Evolutionary conservation across 495 filamentous ascomycete genomes (phyloP).

Genomic region (Umbilicaria muhlenbergii): DNA sequence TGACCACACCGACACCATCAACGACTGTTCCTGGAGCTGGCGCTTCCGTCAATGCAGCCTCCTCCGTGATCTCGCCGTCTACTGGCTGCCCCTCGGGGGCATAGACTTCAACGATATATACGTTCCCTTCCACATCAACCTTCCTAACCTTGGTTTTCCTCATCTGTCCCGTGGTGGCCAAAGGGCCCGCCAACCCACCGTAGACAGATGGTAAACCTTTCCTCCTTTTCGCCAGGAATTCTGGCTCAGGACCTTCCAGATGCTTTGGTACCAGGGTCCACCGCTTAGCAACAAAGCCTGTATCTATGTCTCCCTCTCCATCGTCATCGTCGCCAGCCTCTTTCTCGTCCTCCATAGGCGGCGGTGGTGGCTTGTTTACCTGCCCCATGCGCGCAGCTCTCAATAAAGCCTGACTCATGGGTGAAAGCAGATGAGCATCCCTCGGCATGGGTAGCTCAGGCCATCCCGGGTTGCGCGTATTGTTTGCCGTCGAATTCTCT

Average conservation of each 20-base stretch:
- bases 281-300: conserved; percentile 24
- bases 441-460: conserved; percentile 63
- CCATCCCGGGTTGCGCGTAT: conserved; percentile 38
- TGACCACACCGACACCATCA: conserved; percentile 45
- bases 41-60: conserved; percentile 27
- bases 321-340: conserved; percentile 35
- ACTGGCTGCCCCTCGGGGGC: conserved; percentile 67
- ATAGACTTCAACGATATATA: conserved; percentile 65
- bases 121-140: conserved; percentile 60
- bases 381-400: conserved; percentile 51
- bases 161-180: conserved; percentile 32
- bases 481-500: conserved; percentile 28
- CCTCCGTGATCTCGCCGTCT: conserved; percentile 62
- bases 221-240: conserved; percentile 76
- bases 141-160: conserved; percentile 64
- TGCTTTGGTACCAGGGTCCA: conserved; percentile 71
- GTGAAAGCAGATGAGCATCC: conserved; percentile 65
- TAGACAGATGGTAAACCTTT: conserved; percentile 51
- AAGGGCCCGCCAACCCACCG: conserved; percentile 20
- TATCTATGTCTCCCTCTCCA: conserved; percentile 28
- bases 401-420: conserved; percentile 70
- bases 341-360: conserved; percentile 18
- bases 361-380: conserved; percentile 21
- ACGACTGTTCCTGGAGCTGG: conserved; percentile 42
- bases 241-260: conserved; percentile 55